Percentiles rank a stretch among this genome's conserved stretches.
These are phyloP conservation scores for Mortierella sp. DNA, from an alignment of 371 early-diverging fungal species.

Conservation along the genomic window DNA sequence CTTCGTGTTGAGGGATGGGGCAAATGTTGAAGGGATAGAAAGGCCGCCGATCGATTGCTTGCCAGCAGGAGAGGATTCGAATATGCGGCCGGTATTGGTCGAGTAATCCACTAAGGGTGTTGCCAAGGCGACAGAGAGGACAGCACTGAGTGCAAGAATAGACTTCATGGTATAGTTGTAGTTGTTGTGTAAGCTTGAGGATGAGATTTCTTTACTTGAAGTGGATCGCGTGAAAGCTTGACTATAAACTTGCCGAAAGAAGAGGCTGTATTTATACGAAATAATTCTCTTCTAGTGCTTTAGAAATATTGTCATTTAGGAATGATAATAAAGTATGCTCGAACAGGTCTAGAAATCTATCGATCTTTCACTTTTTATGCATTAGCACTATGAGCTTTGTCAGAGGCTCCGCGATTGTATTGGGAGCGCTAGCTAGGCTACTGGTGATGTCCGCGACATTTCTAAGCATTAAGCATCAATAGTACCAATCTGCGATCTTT, in stretches of 20 bases:
- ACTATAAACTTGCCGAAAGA: neutral
- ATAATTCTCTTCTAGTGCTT: neutral
- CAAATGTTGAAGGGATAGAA: constrained; percentile 19
- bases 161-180: constrained; percentile 30
- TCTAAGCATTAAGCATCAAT: neutral
- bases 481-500: neutral
- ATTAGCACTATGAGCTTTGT: too few species aligned
- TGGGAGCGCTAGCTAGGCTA: too few species aligned
- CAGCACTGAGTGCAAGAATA: constrained; percentile 23
- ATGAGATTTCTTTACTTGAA: neutral
- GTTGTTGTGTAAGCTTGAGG: neutral
- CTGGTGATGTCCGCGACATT: too few species aligned
- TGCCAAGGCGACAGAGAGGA: constrained; percentile 30
- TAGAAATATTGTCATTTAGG: too few species aligned
- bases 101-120: constrained; percentile 20
- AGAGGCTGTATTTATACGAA: neutral
- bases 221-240: neutral
- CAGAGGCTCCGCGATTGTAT: too few species aligned
- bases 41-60: constrained; percentile 33
- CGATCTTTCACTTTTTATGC: too few species aligned
- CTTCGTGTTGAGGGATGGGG: constrained; percentile 36
- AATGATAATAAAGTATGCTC: neutral
- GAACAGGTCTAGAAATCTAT: neutral
- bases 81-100: neutral
- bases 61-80: constrained; percentile 16